A percentile compares a stretch with the other conserved stretches of the same genome.
phyloP scores from a whole-genome alignment of 2,329 filamentous ascomycete species.

The Penicillium sp. region DNA sequence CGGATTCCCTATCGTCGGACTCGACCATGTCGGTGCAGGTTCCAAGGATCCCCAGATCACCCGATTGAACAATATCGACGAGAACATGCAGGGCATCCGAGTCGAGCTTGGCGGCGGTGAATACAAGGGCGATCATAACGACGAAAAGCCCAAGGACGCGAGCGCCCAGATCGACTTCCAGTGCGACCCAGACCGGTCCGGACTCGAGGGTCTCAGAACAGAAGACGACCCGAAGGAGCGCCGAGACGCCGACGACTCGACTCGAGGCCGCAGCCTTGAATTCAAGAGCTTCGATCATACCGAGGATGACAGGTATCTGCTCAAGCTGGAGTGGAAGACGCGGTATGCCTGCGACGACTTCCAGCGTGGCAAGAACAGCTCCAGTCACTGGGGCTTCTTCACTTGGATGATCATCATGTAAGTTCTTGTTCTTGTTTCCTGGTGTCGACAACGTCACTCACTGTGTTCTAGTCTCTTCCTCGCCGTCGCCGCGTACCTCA shows the following conservation, averaged over 20 bases:
- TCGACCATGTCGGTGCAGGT: constrained; percentile 52
- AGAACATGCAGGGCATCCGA: constrained; percentile 65
- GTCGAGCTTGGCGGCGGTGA: constrained; percentile 60
- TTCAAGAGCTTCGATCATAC: constrained; percentile 68
- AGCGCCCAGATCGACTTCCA: constrained; percentile 74
- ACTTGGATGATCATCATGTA: constrained; percentile 95
- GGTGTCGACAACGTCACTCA: not conserved
- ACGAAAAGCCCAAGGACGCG: constrained; percentile 53
- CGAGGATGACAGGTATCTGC: constrained; percentile 55
- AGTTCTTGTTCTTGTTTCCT: constrained; percentile 38
- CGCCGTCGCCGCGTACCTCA: constrained; percentile 78
- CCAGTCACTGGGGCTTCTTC: constrained; percentile 82
- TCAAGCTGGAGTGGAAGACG: constrained; percentile 79
- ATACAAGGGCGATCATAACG: constrained; percentile 47
- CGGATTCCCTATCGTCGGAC: constrained; percentile 69
- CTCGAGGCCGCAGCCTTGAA: constrained; percentile 56
- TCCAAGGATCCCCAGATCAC: constrained; percentile 57
- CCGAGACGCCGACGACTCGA: constrained; percentile 21
- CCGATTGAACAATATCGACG: constrained; percentile 62
- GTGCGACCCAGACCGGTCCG: constrained; percentile 68
- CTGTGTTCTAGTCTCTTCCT: constrained; percentile 67
- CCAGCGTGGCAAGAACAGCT: constrained; percentile 43
- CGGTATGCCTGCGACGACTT: constrained; percentile 73
- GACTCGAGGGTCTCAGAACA: constrained; percentile 55
- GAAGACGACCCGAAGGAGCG: constrained; percentile 21